phyloP scores from a whole-genome alignment of 1,139 yeast species.

The Saccharomyces uvarum region DNA sequence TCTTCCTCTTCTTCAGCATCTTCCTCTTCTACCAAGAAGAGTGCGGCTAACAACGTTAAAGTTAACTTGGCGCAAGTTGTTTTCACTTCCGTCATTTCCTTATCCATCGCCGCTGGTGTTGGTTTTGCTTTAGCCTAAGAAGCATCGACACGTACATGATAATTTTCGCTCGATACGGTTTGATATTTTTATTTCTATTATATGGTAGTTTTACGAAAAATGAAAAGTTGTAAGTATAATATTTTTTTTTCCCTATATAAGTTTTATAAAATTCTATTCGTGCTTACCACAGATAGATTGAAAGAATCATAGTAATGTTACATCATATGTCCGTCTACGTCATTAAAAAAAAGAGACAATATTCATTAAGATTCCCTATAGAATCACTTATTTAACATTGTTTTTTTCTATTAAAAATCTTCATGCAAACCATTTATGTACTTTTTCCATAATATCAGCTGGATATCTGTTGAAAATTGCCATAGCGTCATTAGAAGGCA shows the following conservation, averaged over 20 bases:
- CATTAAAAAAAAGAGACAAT: neutral
- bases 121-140: slow-evolving; percentile 47
- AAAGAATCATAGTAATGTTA: neutral
- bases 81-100: slow-evolving; percentile 56
- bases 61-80: slow-evolving; percentile 72
- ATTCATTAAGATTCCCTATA: neutral
- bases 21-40: slow-evolving; percentile 25
- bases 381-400: neutral
- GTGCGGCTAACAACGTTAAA: slow-evolving; percentile 24
- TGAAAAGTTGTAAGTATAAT: neutral
- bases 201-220: neutral
- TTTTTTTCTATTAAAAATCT: neutral
- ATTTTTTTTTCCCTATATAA: neutral
- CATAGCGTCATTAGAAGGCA: slow-evolving; percentile 60
- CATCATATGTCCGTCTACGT: neutral
- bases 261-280: neutral
- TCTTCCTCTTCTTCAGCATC: slow-evolving; percentile 29
- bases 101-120: slow-evolving; percentile 57
- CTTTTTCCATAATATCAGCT: slow-evolving; percentile 51
- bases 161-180: neutral
- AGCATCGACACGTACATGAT: neutral
- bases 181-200: neutral
- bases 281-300: neutral
- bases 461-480: slow-evolving; percentile 56
- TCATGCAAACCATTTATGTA: slow-evolving; percentile 53